phyloP scores from a whole-genome alignment of 2,329 filamentous ascomycete genomes.

The Ophiostoma piceae region DNA sequence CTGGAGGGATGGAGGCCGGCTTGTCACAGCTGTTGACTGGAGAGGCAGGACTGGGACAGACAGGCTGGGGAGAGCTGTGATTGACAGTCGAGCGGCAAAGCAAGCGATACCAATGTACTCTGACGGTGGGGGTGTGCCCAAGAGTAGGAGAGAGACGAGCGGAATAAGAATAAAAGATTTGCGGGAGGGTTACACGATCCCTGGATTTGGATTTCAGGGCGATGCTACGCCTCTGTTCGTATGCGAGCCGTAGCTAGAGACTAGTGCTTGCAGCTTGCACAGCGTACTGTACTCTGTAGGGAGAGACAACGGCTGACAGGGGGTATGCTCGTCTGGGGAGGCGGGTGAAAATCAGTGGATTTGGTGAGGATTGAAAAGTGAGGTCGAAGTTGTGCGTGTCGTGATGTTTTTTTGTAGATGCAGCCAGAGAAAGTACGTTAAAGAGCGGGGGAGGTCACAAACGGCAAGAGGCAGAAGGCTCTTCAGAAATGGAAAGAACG shows the following conservation, averaged over 20 bases:
- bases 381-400: not conserved
- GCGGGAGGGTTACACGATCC: slow-evolving; percentile 20
- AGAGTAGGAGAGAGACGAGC: not conserved
- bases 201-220: slow-evolving; percentile 14
- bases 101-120: slow-evolving; percentile 12
- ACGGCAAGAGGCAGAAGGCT: not conserved
- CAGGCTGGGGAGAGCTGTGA: not conserved
- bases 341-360: not conserved
- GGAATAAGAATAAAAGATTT: slow-evolving; percentile 17
- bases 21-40: not conserved
- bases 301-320: not conserved
- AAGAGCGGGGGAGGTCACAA: not conserved
- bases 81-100: slow-evolving; percentile 18
- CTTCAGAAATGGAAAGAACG: not conserved
- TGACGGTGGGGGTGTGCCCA: slow-evolving; percentile 12
- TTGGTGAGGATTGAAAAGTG: not conserved
- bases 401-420: slow-evolving; percentile 8
- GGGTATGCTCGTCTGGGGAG: not conserved
- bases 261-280: not conserved
- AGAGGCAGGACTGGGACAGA: not conserved
- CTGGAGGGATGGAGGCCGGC: not conserved
- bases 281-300: not conserved
- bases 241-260: not conserved
- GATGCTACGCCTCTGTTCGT: slow-evolving; percentile 2
- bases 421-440: not conserved